A percentile compares a stretch with the other conserved stretches of the same genome.
These are phyloP conservation scores for Alnus rubra DNA, from an alignment of 306 rosid species.

Conservation along the genomic window DNA sequence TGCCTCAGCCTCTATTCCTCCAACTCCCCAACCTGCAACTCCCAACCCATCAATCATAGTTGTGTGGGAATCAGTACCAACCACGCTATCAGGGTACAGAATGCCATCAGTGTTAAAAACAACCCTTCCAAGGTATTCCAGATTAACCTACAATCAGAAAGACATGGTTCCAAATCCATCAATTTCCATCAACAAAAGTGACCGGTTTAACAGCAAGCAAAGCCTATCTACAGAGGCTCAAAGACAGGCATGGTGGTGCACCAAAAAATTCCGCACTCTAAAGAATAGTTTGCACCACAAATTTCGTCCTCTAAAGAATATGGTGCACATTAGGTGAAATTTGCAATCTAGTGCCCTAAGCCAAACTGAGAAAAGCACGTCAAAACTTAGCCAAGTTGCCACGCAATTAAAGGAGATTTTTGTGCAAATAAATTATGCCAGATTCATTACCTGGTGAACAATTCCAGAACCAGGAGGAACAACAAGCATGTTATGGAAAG, in stretches of 20 bases:
- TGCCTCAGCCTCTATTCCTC: conserved; percentile 19
- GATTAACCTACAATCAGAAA: conserved; percentile 7
- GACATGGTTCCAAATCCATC: not conserved
- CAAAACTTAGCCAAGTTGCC: not conserved
- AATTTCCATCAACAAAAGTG: not conserved
- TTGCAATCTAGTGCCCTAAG: not conserved
- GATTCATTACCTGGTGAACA: conserved; percentile 12
- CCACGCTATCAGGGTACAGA: conserved; percentile 22
- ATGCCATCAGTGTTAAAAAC: conserved; percentile 12
- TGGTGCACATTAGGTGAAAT: not conserved
- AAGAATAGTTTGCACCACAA: too few relatives aligned
- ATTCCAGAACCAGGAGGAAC: conserved; percentile 16
- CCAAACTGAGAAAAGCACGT: not conserved
- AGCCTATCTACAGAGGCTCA: not conserved
- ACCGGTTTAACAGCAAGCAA: not conserved
- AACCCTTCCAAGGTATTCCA: conserved; percentile 21
- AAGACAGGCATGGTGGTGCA: not conserved
- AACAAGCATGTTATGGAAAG: conserved; percentile 12
- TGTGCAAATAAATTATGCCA: not conserved
- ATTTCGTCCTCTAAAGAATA: not conserved
- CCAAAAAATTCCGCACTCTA: too few relatives aligned
- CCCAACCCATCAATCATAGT: conserved; percentile 22
- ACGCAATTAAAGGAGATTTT: not conserved
- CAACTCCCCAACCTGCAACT: conserved; percentile 21
- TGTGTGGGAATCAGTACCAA: conserved; percentile 23